Evolutionary conservation across 2,329 filamentous ascomycete species (phyloP), one percentile per base, ranked within the genome.

Genomic region (Ilyonectria destructans): DNA sequence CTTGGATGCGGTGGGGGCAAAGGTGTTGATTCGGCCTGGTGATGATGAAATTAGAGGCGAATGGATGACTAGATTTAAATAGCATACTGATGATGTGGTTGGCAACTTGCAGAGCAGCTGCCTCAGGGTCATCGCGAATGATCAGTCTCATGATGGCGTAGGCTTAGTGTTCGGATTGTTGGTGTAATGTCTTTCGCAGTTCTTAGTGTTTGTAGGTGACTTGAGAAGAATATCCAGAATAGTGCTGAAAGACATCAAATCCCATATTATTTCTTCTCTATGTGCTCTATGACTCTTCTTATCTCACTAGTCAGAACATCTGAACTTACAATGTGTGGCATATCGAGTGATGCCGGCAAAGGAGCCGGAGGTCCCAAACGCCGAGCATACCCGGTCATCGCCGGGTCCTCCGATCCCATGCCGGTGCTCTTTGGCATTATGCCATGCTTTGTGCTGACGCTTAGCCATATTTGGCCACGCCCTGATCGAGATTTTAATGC

Each of bases 1-100:
- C 35, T 65, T 71, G 31, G 71, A 68, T 13, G 69, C 17, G 8
- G 73, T 74, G 2, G 73, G 72, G 13, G 61, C 29, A 29, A 73
- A 74, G 0, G 69, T 68, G 19, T 67, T 64, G 40, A 75, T 75
- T 7, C 73, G 71, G 86, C 88, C 59, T 89, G 31, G 48, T 9
- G 15, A 6, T 4, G 15, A 9, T 8, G 13, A n/a, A n/a, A 4
- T 51, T 31, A 33, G 26, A n/a, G 17, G 15, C 26, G 48, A 43
- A 51, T 31, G 8, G 26, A 10, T n/a, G 2, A 6, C 8, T 19
- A 31, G 26, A 9, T 6, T 31, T n/a, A 4, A 19, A 51, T n/a
- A 29, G 19, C 48, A 26, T 51, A 51, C 48, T 6, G 9, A 51
- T 21, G 3, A 51, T 31, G 15, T 51, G 48, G 17, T 12, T 31